Conservation (phyloP, 2,329 filamentous ascomycete genomes). For the Fusarium sp. region DNA sequence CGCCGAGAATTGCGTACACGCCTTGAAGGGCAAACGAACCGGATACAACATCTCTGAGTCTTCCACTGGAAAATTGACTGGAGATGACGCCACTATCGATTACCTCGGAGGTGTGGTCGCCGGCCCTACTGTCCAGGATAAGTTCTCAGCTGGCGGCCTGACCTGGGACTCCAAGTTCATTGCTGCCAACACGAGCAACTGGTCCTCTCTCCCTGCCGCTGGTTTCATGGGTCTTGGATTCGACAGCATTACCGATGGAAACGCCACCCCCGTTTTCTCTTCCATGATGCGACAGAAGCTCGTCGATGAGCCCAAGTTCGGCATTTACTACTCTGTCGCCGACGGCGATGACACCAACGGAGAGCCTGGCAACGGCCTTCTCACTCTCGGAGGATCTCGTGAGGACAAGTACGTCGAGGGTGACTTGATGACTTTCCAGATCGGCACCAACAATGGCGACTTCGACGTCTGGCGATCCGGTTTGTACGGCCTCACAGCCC, state of each 20-base stretch:
- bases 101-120: constrained; percentile 49
- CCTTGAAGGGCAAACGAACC: constrained; percentile 41
- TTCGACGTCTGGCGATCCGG: constrained; percentile 51
- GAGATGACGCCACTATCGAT: constrained; percentile 38
- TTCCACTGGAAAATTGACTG: constrained; percentile 41
- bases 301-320: constrained; percentile 50
- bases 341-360: constrained; percentile 15
- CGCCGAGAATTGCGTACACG: constrained; percentile 45
- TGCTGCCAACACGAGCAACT: constrained; percentile 46
- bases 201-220: constrained; percentile 47
- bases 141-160: constrained; percentile 32
- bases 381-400: constrained; percentile 51
- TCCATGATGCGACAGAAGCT: constrained; percentile 46
- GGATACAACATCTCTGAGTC: constrained; percentile 48
- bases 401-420: constrained; percentile 49
- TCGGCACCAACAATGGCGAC: not conserved
- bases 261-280: constrained; percentile 49
- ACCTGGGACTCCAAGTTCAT: constrained; percentile 50
- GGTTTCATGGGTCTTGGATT: constrained; percentile 54
- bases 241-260: constrained; percentile 47
- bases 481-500: not conserved
- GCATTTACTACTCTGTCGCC: constrained; percentile 47
- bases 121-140: constrained; percentile 46
- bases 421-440: constrained; percentile 34
- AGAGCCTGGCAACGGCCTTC: constrained; percentile 40